phyloP scores from a whole-genome alignment of 441 rosid species.

The Syzygium malaccense region DNA sequence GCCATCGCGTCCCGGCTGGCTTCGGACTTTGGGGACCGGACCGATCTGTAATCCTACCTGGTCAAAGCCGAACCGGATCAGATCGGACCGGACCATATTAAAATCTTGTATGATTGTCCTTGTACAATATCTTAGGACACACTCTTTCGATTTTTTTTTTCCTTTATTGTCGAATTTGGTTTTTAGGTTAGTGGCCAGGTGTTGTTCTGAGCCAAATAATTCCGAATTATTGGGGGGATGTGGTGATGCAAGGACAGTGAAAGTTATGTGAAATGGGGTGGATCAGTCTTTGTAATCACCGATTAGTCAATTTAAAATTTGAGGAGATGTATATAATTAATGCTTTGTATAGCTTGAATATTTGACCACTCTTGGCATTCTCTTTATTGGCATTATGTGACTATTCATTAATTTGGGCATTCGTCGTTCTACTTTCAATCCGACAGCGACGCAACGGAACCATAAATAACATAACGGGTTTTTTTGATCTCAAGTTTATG shows the following conservation, averaged over 20 bases:
- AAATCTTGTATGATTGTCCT: background rate
- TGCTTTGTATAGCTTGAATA: background rate
- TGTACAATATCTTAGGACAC: background rate
- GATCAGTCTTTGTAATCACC: background rate
- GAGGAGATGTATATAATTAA: background rate
- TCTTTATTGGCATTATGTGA: background rate
- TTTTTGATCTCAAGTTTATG: rapidly evolving
- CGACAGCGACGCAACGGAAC: rapidly evolving
- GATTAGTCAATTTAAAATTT: background rate
- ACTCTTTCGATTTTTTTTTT: background rate
- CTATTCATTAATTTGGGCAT: background rate
- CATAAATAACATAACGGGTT: background rate
- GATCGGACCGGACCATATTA: background rate
- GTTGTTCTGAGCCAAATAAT: background rate
- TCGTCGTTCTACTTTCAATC: rapidly evolving
- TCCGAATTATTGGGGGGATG: background rate
- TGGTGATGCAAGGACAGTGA: background rate
- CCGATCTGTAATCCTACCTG: background rate
- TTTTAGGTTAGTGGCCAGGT: background rate
- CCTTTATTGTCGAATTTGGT: background rate
- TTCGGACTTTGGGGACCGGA: constrained; percentile 19
- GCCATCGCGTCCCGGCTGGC: constrained; percentile 76
- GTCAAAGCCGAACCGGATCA: too few species aligned
- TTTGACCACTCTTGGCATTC: background rate
- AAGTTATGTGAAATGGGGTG: background rate